Conservation (phyloP, 306 rosid species). For the Malus sylvestris region DNA sequence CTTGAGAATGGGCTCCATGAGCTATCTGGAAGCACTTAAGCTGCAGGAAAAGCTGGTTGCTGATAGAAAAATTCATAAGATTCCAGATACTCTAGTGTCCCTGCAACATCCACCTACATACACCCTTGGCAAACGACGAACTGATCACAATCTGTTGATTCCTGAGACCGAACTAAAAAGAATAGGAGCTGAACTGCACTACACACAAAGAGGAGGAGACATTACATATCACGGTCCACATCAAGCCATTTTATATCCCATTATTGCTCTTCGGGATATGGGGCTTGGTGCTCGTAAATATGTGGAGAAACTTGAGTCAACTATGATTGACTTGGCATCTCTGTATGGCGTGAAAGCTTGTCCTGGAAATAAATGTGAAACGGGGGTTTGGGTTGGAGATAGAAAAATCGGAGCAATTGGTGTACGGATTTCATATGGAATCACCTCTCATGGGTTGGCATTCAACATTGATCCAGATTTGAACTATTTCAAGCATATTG, state of each 20-base stretch:
- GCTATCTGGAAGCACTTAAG: conserved; percentile 55
- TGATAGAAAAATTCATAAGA: conserved; percentile 54
- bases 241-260: conserved; percentile 77
- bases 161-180: conserved; percentile 51
- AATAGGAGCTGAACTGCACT: conserved; percentile 74
- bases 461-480: conserved; percentile 86
- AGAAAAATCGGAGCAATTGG: conserved; percentile 92
- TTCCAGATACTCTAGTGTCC: conserved; percentile 55
- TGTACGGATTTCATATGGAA: conserved; percentile 65
- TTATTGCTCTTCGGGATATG: conserved; percentile 58
- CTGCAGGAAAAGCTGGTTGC: conserved; percentile 61
- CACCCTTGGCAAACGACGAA: conserved; percentile 72
- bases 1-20: conserved; percentile 73
- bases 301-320: conserved; percentile 74
- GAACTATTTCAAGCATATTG: conserved; percentile 65
- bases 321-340: conserved; percentile 68
- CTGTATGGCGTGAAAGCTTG: conserved; percentile 65
- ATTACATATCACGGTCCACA: conserved; percentile 88
- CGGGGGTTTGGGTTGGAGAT: conserved; percentile 87
- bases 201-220: conserved; percentile 82
- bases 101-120: conserved; percentile 85
- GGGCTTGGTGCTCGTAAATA: conserved; percentile 71
- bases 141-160: conserved; percentile 70
- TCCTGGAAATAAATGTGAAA: conserved; percentile 53
- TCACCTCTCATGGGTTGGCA: conserved; percentile 86